Evolutionary conservation across 169 alveolate species (phyloP).

Genomic region (Plasmodium adleri): DNA sequence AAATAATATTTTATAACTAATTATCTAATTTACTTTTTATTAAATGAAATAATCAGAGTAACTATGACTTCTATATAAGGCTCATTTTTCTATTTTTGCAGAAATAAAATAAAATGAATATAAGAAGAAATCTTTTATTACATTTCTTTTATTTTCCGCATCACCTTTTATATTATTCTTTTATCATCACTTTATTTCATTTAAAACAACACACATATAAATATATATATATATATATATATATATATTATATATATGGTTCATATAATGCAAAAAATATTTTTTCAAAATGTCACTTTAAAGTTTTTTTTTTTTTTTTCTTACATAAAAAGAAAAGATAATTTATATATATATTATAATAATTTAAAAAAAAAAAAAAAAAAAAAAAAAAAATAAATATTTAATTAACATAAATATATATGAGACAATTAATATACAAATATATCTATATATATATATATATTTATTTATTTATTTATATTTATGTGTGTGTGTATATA

Average conservation of each 20-base stretch:
- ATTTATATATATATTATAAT: background rate
- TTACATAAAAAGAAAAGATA: background rate
- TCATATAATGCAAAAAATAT: background rate
- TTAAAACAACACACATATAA: background rate
- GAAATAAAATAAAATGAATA: constrained; percentile 29
- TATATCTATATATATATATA: constrained; percentile 4
- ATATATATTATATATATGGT: background rate
- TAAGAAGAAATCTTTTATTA: constrained; percentile 62
- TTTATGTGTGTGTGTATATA: background rate
- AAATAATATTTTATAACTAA: no score
- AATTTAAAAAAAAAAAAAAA: background rate
- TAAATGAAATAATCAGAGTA: constrained; percentile 77
- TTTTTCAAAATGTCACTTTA: background rate
- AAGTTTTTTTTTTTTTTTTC: background rate
- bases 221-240: background rate
- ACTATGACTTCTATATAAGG: constrained; percentile 58
- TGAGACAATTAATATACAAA: background rate
- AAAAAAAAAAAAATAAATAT: constrained; percentile 15
- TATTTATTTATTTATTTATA: background rate
- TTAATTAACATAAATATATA: background rate
- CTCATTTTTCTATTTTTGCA: constrained; percentile 14
- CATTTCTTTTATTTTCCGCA: constrained; percentile 29
- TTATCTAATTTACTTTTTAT: background rate
- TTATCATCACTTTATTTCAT: constrained; percentile 73
- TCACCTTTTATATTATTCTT: constrained; percentile 38